Conservation (phyloP, 1,284 basidiomycete species). For the Tilletia caries region DNA sequence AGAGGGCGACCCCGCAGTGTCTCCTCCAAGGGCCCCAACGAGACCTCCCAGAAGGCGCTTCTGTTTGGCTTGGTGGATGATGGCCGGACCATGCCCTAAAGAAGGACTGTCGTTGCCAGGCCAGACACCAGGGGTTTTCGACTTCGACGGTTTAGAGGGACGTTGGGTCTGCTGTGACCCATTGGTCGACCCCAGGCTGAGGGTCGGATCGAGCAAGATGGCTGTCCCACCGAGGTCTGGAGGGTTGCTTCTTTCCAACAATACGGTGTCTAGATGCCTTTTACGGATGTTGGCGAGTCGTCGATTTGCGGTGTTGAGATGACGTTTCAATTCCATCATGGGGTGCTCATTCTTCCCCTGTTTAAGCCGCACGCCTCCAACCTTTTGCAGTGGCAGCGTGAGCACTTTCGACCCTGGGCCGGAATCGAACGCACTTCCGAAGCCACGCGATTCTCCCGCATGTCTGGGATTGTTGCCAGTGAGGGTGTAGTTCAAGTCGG, state of each 20-base stretch:
- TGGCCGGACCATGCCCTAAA: background rate
- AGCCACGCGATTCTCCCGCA: too few species aligned
- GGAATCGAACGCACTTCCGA: background rate
- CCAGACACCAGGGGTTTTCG: background rate
- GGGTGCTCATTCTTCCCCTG: background rate
- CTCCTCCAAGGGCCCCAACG: constrained; percentile 5
- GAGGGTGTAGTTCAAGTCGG: too few species aligned
- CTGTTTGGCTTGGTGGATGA: background rate
- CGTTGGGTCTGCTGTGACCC: background rate
- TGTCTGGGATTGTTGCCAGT: too few species aligned
- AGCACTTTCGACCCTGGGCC: background rate
- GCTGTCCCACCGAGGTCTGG: background rate
- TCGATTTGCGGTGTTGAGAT: background rate
- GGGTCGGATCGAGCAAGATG: background rate
- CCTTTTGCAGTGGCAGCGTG: background rate
- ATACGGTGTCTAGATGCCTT: background rate
- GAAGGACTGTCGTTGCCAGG: background rate
- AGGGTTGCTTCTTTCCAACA: background rate
- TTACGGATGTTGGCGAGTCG: background rate
- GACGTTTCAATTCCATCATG: background rate
- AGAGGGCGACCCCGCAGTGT: background rate
- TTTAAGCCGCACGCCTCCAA: background rate
- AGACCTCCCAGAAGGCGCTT: constrained; percentile 1
- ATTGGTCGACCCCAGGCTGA: background rate
- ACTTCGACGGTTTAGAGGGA: background rate